These are phyloP conservation scores for Stipa capillata DNA, from an alignment of 176 grass and related monocot genomes.

Conservation along the genomic window DNA sequence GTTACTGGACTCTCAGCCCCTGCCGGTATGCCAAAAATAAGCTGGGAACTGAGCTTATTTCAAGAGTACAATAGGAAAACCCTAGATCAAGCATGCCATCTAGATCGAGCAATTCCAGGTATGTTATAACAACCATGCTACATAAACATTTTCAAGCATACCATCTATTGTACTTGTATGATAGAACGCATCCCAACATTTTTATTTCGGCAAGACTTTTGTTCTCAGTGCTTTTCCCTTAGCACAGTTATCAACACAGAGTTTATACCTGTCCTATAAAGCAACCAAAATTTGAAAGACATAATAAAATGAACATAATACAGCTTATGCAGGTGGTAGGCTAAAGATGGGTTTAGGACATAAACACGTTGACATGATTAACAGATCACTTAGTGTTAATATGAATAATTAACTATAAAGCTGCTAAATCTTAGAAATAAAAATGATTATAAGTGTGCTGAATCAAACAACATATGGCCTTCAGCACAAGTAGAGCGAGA, in stretches of 20 bases:
- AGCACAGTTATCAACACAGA: neutral
- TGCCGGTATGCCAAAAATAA: neutral
- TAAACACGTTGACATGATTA: neutral
- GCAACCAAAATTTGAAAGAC: neutral
- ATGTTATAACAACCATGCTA: neutral
- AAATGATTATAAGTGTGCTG: neutral
- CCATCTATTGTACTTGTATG: neutral
- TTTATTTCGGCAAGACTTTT: neutral
- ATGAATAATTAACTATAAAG: neutral
- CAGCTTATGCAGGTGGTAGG: neutral
- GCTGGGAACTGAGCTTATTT: neutral
- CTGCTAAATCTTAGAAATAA: neutral
- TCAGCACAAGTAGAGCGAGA: neutral
- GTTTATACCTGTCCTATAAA: neutral
- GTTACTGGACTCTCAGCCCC: neutral
- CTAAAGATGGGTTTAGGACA: neutral
- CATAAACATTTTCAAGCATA: neutral
- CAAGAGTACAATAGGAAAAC: neutral
- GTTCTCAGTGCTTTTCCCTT: neutral
- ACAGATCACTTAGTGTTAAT: neutral
- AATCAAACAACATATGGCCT: neutral
- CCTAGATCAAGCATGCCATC: neutral
- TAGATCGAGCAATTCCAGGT: neutral
- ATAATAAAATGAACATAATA: neutral
- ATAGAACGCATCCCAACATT: neutral